Evolutionary conservation across 768 basidiomycete species (phyloP).

Genomic region (Antrodiella citrinella): DNA sequence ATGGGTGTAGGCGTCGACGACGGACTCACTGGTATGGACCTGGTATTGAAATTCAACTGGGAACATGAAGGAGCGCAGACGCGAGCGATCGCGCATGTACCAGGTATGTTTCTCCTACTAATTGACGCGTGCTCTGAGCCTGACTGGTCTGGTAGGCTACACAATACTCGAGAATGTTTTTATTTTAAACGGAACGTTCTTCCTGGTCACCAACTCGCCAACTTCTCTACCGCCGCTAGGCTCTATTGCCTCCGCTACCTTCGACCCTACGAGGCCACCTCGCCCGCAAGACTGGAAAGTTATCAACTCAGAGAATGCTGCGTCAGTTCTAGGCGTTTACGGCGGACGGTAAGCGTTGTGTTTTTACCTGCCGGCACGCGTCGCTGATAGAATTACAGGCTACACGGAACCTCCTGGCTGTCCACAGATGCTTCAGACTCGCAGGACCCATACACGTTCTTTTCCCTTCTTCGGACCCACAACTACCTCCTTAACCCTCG

Average conservation of each 20-base stretch:
- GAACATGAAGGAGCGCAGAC: constrained; percentile 46
- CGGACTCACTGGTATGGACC: constrained; percentile 37
- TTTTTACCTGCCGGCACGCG: not conserved
- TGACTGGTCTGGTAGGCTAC: constrained; percentile 46
- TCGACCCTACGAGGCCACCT: constrained; percentile 30
- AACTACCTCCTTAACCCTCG: constrained; percentile 24
- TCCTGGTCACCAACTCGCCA: constrained; percentile 63
- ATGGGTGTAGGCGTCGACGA: constrained; percentile 17
- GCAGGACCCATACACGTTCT: constrained; percentile 60
- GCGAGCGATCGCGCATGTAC: constrained; percentile 50
- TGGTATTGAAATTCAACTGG: constrained; percentile 41
- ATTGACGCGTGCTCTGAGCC: constrained; percentile 2
- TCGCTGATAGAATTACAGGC: constrained; percentile 9
- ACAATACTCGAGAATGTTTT: constrained; percentile 80
- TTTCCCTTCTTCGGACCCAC: constrained; percentile 74
- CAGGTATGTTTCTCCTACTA: constrained; percentile 37
- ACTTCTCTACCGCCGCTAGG: constrained; percentile 49
- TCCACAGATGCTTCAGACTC: constrained; percentile 34
- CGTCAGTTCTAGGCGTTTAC: constrained; percentile 19
- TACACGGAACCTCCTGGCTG: constrained; percentile 31
- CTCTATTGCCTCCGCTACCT: constrained; percentile 37
- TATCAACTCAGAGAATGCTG: constrained; percentile 16
- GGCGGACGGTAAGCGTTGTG: constrained; percentile 24
- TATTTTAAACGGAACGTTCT: constrained; percentile 63
- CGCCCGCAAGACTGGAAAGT: constrained; percentile 49